These are phyloP conservation scores for Prototheca cutis DNA, from an alignment of 163 green algal species.

Conservation along the genomic window DNA sequence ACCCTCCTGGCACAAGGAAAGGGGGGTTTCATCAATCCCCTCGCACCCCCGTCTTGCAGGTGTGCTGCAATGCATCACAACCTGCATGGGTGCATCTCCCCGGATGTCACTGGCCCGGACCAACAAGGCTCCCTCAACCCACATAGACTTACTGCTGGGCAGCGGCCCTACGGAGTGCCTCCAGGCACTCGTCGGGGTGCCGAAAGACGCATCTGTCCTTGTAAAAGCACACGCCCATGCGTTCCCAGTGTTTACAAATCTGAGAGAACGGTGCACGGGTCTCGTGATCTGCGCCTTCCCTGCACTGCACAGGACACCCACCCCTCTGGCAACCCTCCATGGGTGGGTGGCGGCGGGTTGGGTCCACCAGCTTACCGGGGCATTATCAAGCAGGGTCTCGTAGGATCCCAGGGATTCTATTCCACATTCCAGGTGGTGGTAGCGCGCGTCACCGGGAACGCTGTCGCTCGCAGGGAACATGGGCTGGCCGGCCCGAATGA, in stretches of 20 bases:
- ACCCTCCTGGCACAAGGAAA: too few species aligned
- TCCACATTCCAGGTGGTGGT: not conserved
- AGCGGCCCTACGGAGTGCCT: not conserved
- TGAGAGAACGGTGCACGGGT: not conserved
- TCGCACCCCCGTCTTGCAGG: too few species aligned
- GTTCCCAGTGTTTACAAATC: slow-evolving; percentile 36
- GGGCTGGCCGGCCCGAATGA: not conserved
- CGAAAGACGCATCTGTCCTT: slow-evolving; percentile 22
- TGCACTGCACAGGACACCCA: too few species aligned
- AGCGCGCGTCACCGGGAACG: not conserved
- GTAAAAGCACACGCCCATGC: slow-evolving; percentile 22
- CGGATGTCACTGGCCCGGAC: too few species aligned
- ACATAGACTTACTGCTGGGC: not conserved
- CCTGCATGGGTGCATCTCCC: too few species aligned
- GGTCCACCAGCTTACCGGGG: not conserved
- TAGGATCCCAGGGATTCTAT: not conserved
- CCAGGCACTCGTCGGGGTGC: slow-evolving; percentile 14
- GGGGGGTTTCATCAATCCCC: too few species aligned
- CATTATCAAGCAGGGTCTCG: not conserved
- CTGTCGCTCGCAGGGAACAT: slow-evolving; percentile 3
- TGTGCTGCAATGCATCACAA: too few species aligned
- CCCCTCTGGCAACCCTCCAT: too few species aligned
- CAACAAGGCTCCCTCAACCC: too few species aligned
- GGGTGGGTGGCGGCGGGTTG: too few species aligned
- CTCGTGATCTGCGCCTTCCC: too few species aligned